Percentiles rank a stretch among this genome's conserved stretches.
Conservation (phyloP, 768 basidiomycete species). For the Amanita molliuscula region DNA sequence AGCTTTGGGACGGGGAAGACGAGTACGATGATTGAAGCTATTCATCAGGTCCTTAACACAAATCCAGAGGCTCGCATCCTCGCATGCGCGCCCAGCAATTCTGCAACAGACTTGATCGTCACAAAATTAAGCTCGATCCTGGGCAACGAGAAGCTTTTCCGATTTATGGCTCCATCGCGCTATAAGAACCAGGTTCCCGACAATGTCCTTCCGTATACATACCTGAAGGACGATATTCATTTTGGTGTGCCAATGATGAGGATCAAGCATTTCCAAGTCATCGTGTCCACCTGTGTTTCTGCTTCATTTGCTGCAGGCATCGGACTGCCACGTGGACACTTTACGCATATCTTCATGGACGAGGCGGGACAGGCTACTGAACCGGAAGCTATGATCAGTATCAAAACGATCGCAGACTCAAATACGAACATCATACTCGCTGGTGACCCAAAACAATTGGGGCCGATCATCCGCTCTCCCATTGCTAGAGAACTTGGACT, state of each 20-base stretch:
- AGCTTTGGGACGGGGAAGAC: conserved; percentile 47
- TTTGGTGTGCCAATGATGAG: neutral
- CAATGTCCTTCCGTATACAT: neutral
- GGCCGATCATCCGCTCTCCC: conserved; percentile 31
- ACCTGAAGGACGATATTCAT: conserved; percentile 1
- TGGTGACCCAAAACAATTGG: conserved; percentile 38
- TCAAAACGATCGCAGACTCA: conserved; percentile 25
- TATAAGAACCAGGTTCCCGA: neutral
- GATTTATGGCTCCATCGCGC: conserved; percentile 35
- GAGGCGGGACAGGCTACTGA: conserved; percentile 7
- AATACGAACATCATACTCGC: conserved; percentile 29
- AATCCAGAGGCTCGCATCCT: conserved; percentile 27
- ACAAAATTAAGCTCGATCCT: conserved; percentile 25
- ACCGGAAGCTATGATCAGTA: neutral
- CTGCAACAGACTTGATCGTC: conserved; percentile 44
- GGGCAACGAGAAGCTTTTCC: conserved; percentile 26
- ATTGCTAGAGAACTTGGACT: conserved; percentile 28
- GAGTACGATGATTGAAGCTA: conserved; percentile 39
- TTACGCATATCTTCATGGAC: conserved; percentile 7
- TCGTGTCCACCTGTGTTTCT: conserved; percentile 6
- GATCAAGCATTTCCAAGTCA: conserved; percentile 4
- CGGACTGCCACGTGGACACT: conserved; percentile 4
- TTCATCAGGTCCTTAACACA: conserved; percentile 28
- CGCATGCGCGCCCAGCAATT: conserved; percentile 46
- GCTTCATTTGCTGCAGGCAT: conserved; percentile 10